These are phyloP conservation scores for Boletellus ananas DNA, from an alignment of 768 basidiomycete species.

Conservation along the genomic window DNA sequence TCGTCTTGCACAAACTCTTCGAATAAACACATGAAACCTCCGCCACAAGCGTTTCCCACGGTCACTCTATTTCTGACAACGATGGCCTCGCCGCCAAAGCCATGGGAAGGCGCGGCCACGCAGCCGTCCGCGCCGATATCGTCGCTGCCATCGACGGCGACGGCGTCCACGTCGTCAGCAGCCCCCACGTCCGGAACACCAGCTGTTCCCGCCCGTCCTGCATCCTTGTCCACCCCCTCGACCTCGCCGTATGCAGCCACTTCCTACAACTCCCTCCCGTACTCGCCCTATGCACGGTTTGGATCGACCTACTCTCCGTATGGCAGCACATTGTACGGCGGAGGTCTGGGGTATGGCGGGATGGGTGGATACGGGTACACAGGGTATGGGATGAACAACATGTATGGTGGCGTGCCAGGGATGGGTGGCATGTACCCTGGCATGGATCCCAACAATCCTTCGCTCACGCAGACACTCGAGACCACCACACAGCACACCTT, in stretches of 20 bases:
- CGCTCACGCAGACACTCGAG: slow-evolving; percentile 85
- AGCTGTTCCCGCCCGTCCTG: slow-evolving; percentile 60
- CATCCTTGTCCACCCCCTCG: slow-evolving; percentile 43
- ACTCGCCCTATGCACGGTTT: slow-evolving; percentile 40
- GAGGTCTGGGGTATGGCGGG: slow-evolving; percentile 37
- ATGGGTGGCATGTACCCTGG: slow-evolving; percentile 39
- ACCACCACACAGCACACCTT: slow-evolving; percentile 90
- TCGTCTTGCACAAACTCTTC: slow-evolving; percentile 20
- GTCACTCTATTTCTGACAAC: slow-evolving; percentile 12
- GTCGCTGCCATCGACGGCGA: slow-evolving; percentile 16
- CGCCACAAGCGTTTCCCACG: slow-evolving; percentile 15
- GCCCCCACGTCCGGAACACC: slow-evolving; percentile 33
- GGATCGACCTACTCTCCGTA: slow-evolving; percentile 36
- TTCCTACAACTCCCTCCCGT: slow-evolving; percentile 42
- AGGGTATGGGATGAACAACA: slow-evolving; percentile 50
- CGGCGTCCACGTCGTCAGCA: slow-evolving; percentile 21
- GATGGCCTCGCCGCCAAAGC: slow-evolving; percentile 87
- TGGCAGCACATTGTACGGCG: slow-evolving; percentile 31
- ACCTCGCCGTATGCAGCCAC: slow-evolving; percentile 29
- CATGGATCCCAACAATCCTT: slow-evolving; percentile 51
- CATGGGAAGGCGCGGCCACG: slow-evolving; percentile 70
- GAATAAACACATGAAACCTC: slow-evolving; percentile 6
- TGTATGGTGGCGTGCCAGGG: slow-evolving; percentile 37
- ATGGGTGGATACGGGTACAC: slow-evolving; percentile 43
- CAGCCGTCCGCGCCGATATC: slow-evolving; percentile 31